phyloP scores from a whole-genome alignment of 1,284 basidiomycete species.

The Flammula alnicola region DNA sequence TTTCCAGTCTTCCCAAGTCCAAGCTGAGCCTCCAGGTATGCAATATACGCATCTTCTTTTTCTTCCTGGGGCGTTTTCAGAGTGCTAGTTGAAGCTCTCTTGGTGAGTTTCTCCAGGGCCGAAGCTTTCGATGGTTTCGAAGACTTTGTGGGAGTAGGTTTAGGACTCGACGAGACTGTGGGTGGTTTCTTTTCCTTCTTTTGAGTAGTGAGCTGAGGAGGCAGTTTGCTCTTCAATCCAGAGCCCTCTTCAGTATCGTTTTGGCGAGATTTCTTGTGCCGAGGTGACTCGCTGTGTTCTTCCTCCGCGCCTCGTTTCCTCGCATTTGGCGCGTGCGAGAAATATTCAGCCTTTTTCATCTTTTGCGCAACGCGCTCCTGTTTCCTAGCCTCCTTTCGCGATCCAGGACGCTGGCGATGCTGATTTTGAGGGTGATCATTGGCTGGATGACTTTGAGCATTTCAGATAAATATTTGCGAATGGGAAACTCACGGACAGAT shows the following conservation, averaged over 20 bases:
- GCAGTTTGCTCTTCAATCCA: background rate
- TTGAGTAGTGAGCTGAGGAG: background rate
- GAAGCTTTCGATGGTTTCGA: slow-evolving; percentile 3
- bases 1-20: slow-evolving; percentile 52
- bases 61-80: slow-evolving; percentile 40
- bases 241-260: slow-evolving; percentile 10
- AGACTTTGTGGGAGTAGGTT: slow-evolving; percentile 4
- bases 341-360: slow-evolving; percentile 61
- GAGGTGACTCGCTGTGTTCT: slow-evolving; percentile 46
- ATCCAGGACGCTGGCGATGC: slow-evolving; percentile 13
- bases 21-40: slow-evolving; percentile 76
- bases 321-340: slow-evolving; percentile 35
- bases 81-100: slow-evolving; percentile 10
- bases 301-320: slow-evolving; percentile 42
- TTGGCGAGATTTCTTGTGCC: slow-evolving; percentile 46
- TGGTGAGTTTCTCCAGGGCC: slow-evolving; percentile 4
- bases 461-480: background rate
- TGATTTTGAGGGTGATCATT: slow-evolving; percentile 26
- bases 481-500: slow-evolving; percentile 4
- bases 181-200: background rate
- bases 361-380: slow-evolving; percentile 61
- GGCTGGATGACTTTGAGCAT: slow-evolving; percentile 20
- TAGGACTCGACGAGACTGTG: background rate
- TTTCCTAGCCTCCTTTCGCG: slow-evolving; percentile 65
- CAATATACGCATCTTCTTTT: slow-evolving; percentile 79